Evolutionary conservation across 1,284 basidiomycete genomes (phyloP).

Genomic region (Apiotrichum sp.): DNA sequence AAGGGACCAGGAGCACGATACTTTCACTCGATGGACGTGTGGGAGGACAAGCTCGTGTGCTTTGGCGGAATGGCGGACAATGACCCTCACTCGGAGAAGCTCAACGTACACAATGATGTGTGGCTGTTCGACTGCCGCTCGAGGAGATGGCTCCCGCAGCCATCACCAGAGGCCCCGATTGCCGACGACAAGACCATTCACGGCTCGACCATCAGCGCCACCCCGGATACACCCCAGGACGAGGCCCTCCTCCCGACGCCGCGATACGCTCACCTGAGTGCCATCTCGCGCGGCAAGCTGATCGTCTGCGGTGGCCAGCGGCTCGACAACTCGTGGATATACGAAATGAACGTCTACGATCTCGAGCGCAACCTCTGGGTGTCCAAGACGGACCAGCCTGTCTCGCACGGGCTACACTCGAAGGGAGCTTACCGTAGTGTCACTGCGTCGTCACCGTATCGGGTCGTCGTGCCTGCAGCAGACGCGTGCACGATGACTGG

Average conservation of each 20-base stretch:
- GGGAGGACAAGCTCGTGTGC: slow-evolving; percentile 78
- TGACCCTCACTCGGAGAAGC: slow-evolving; percentile 49
- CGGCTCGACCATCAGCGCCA: slow-evolving; percentile 55
- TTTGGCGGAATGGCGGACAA: slow-evolving; percentile 76
- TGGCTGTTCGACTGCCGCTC: slow-evolving; percentile 71
- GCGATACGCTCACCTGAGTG: slow-evolving; percentile 84
- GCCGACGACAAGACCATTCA: slow-evolving; percentile 56
- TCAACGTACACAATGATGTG: slow-evolving; percentile 73
- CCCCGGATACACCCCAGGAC: slow-evolving; percentile 56
- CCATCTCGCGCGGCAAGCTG: slow-evolving; percentile 72
- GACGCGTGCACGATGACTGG: slow-evolving; percentile 12
- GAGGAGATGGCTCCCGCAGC: slow-evolving; percentile 59
- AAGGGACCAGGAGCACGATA: slow-evolving; percentile 63
- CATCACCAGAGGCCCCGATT: slow-evolving; percentile 22
- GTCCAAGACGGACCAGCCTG: slow-evolving; percentile 59
- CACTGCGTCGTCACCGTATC: slow-evolving; percentile 63
- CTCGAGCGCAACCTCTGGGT: slow-evolving; percentile 67
- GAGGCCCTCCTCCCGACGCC: slow-evolving; percentile 59
- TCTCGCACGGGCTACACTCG: slow-evolving; percentile 66
- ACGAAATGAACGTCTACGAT: slow-evolving; percentile 83
- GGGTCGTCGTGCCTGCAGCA: slow-evolving; percentile 57
- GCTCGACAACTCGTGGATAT: slow-evolving; percentile 60
- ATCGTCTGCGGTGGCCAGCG: slow-evolving; percentile 93
- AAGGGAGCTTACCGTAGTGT: slow-evolving; percentile 83
- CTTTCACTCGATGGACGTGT: slow-evolving; percentile 84